A percentile compares a stretch with the other conserved stretches of the same genome.
Evolutionary conservation across 2,329 filamentous ascomycete genomes (phyloP).

Genomic region (Neofusicoccum laricinum): DNA sequence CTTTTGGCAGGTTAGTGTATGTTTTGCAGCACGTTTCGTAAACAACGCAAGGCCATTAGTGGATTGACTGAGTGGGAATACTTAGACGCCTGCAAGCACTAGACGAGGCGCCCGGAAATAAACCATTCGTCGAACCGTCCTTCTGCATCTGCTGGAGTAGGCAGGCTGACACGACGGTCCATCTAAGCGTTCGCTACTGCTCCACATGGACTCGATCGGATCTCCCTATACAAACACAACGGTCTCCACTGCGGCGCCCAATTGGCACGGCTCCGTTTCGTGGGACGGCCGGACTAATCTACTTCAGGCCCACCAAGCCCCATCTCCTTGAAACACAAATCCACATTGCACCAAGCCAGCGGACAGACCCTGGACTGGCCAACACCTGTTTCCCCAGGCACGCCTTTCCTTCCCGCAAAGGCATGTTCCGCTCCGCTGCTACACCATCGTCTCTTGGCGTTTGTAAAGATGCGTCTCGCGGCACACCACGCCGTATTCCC

Average conservation of each 20-base stretch:
- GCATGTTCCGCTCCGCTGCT: not conserved
- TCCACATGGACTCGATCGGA: too few relatives aligned
- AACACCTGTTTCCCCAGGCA: not conserved
- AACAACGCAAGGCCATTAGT: too few relatives aligned
- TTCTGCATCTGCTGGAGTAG: too few relatives aligned
- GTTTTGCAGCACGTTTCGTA: too few relatives aligned
- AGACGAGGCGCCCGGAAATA: too few relatives aligned
- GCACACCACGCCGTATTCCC: not conserved
- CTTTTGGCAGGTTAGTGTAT: too few relatives aligned
- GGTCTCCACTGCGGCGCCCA: not conserved
- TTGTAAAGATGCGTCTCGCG: not conserved
- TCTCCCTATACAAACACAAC: not conserved
- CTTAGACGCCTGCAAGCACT: too few relatives aligned
- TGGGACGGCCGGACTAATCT: not conserved
- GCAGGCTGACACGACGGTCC: too few relatives aligned
- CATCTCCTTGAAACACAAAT: constrained; percentile 6
- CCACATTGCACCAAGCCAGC: constrained; percentile 1
- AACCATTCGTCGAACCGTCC: too few relatives aligned
- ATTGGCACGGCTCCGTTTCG: not conserved
- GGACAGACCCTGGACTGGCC: not conserved
- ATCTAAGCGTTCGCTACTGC: too few relatives aligned
- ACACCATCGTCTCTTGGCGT: constrained; percentile 1
- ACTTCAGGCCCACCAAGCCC: not conserved
- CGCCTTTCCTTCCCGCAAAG: not conserved
- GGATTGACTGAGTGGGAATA: too few relatives aligned